phyloP scores from a whole-genome alignment of 192 early-diverging fungal species.

The Radiomyces spectabilis region DNA sequence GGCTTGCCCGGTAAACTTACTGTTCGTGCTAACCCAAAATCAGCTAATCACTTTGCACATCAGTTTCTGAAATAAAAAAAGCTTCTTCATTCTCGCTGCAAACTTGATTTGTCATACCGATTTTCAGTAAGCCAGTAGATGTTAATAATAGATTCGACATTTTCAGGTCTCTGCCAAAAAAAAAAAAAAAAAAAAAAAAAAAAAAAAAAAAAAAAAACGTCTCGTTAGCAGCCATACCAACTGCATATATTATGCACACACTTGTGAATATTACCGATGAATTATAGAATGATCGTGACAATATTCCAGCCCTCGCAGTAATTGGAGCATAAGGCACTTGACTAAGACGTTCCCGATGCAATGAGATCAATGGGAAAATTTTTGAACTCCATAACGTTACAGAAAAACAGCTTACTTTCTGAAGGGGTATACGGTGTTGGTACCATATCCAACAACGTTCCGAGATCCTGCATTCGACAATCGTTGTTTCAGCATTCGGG shows the following conservation, averaged over 20 bases:
- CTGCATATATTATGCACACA: too few species aligned
- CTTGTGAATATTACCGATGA: constrained; percentile 25
- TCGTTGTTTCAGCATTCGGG: too few species aligned
- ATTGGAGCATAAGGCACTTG: constrained; percentile 68
- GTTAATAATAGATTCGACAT: constrained; percentile 71
- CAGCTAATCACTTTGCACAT: too few species aligned
- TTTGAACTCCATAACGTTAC: neutral
- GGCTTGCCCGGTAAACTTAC: constrained; percentile 51
- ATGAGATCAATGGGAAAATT: neutral
- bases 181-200: neutral
- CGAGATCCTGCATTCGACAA: constrained; percentile 48
- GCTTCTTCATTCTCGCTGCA: neutral
- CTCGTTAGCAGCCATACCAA: too few species aligned
- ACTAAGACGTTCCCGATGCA: constrained; percentile 19
- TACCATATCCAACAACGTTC: constrained; percentile 44
- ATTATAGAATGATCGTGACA: constrained; percentile 61
- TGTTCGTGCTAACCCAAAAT: constrained; percentile 73
- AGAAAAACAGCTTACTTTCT: constrained; percentile 30
- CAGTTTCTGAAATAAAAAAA: constrained; percentile 5
- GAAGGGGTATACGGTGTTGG: constrained; percentile 46
- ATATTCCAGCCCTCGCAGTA: constrained; percentile 62
- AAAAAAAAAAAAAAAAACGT: too few species aligned
- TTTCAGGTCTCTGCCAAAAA: constrained; percentile 57
- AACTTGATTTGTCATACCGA: constrained; percentile 34
- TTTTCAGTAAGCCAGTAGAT: constrained; percentile 60